Base-by-base conservation (phyloP, 2,329 filamentous ascomycete species). In the Trichophyton equinum region DNA sequence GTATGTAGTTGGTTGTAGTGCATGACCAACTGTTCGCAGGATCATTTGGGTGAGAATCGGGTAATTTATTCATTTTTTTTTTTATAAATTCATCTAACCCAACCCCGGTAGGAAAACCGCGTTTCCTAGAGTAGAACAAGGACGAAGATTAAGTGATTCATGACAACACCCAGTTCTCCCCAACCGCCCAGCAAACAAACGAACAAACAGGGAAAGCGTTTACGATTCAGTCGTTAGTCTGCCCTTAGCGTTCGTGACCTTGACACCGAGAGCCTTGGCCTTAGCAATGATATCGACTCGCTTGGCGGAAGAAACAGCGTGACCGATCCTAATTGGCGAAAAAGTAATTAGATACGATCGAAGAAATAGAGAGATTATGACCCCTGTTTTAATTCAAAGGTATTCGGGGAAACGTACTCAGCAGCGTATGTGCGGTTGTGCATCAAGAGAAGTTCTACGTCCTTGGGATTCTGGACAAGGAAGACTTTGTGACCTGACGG, bases 401-500 rank as follows among this genome's bases (percentile, higher is more conserved):
- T 6, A 7, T 11, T 1, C 20, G n/a, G n/a, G 27, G 51, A 36
- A 55, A 85, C 90, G 73, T 91, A 96, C 91, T 99, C 94, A 77
- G 94, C 94, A 77, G 94, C 94, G 81, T 89, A 96, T 79, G 91
- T 95, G 78, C 88, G 87, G 89, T 97, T 97, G 88, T 99, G 94
- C 94, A 99, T 99, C 73, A 99, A 84, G 75, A 99, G 87, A 67
- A 99, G 88, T 80, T 99, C 92, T 75, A 99, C 87, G 72, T 99
- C 94, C 77, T 87, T 85, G 79, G 85, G 79, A 85, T 99, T 99
- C 87, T 87, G 90, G 82, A 99, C 94, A 76, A 97, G 86, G 88
- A 99, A 99, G 69, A 92, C 89, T 87, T 96, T 97, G 88, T 97
- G 92, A 81, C 94, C 94, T 73, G 91, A 96, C 77, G 94, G 94